Percentiles rank a stretch among this genome's conserved stretches.
phyloP scores from a whole-genome alignment of 1,284 basidiomycete genomes.

The Leccinum pseudoinsigne region DNA sequence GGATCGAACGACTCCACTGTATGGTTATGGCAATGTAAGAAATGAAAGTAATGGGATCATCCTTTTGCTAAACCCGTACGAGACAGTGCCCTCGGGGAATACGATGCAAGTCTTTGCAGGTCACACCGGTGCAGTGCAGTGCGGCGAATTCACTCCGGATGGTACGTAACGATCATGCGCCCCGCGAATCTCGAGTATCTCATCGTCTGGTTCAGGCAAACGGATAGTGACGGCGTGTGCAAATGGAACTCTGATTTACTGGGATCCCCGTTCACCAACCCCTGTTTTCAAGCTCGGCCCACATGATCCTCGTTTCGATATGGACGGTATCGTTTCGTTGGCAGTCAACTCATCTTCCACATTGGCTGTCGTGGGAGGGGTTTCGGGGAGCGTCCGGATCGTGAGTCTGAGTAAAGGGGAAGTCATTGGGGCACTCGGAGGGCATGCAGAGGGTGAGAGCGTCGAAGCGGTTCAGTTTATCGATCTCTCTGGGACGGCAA shows the following conservation, averaged over 20 bases:
- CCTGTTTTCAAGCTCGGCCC: conserved; percentile 82
- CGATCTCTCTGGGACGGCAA: conserved; percentile 63
- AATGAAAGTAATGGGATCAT: neutral
- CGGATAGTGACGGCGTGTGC: conserved; percentile 86
- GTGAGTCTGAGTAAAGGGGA: conserved; percentile 87
- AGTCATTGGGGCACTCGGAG: conserved; percentile 77
- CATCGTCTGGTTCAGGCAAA: conserved; percentile 58
- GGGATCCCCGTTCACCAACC: conserved; percentile 83
- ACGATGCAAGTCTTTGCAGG: conserved; percentile 96
- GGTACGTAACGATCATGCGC: conserved; percentile 41
- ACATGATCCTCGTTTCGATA: conserved; percentile 72
- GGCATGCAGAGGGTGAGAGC: conserved; percentile 87
- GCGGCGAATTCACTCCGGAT: conserved; percentile 92
- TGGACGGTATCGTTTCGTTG: conserved; percentile 85
- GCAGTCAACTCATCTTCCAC: conserved; percentile 84
- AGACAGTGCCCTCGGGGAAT: conserved; percentile 85
- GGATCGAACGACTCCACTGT: conserved; percentile 93
- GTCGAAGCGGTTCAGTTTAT: conserved; percentile 90
- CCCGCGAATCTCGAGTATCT: conserved; percentile 4
- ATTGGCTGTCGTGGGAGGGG: conserved; percentile 87
- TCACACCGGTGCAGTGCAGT: conserved; percentile 84
- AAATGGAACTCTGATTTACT: conserved; percentile 85
- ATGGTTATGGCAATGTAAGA: conserved; percentile 96
- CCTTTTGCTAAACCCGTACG: conserved; percentile 11
- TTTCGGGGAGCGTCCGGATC: conserved; percentile 81